Conservation (phyloP, 75 land plant genomes). For the Pinus albicaulis region DNA sequence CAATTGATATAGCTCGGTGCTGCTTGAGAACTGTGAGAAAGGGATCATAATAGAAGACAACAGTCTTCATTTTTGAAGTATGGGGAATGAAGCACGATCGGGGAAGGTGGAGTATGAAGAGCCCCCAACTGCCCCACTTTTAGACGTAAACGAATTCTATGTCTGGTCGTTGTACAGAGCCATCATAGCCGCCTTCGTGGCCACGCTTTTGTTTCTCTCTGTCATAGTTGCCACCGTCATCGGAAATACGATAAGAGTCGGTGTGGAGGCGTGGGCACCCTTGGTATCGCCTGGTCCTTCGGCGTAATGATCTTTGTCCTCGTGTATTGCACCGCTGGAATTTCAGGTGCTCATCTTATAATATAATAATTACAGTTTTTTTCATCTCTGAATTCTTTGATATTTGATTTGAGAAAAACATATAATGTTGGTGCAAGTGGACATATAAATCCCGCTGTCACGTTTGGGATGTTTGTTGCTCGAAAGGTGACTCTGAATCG, state of each 20-base stretch:
- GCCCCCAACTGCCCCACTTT: constrained; percentile 46
- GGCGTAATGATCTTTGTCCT: constrained; percentile 65
- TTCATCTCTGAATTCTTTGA: not conserved
- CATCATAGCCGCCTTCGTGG: constrained; percentile 50
- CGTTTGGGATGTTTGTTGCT: too few relatives aligned
- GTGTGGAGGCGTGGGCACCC: constrained; percentile 42
- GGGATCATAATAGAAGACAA: too few relatives aligned
- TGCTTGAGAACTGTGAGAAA: too few relatives aligned
- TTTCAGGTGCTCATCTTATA: constrained; percentile 30
- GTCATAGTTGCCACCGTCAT: constrained; percentile 49
- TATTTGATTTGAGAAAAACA: too few relatives aligned
- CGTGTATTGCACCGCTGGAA: constrained; percentile 63
- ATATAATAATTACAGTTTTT: not conserved
- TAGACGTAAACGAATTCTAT: constrained; percentile 25
- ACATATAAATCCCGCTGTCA: too few relatives aligned
- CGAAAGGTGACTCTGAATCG: too few relatives aligned
- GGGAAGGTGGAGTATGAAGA: constrained; percentile 33
- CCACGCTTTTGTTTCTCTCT: constrained; percentile 51
- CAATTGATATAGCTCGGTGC: too few relatives aligned
- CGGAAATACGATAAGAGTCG: constrained; percentile 13
- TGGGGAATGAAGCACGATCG: not conserved
- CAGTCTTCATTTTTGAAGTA: too few relatives aligned
- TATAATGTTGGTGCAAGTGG: too few relatives aligned
- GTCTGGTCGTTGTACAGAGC: constrained; percentile 58
- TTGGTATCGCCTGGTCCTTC: constrained; percentile 58